Base-by-base conservation (phyloP, 306 rosid species). In the Comarum palustre region DNA sequence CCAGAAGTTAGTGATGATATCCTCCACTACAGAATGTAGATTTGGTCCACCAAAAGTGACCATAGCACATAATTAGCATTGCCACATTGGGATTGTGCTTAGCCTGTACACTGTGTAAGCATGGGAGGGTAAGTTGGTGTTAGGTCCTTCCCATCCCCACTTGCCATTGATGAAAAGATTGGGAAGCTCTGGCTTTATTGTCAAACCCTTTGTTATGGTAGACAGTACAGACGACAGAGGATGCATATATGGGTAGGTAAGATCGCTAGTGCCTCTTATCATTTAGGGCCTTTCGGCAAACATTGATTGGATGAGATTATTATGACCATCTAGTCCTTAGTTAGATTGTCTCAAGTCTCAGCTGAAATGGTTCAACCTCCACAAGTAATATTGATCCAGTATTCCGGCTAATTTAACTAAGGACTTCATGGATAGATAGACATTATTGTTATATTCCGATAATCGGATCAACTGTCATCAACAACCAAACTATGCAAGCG, bases 241-340 rank as follows among this genome's bases (percentile, higher is more conserved):
- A 38, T 6, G 41, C 41, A 38, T 38, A 38, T 5, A 38, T 34
- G 38, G 84, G 86, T 85, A 24, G 90, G 91, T 84, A 48, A 75
- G 82, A 25, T 19, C 73, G 64, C 70, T 64, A 61, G 83, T 73
- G 75, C 78, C 81, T 60, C 57, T n/a, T 69, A 71, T 66, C 63
- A 60, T 85, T 83, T 85, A 66, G 17, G 65, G 38, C 76, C 72
- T 67, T 27, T 57, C 34, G 59, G 29, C 61, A n/a, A 29, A 12
- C 24, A 32, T 11, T 36, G 38, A 52, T 57, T 22, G 24, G 68
- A 52, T 63, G 59, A 72, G 25, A 27, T 31, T 0, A 7, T 43
- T 68, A 12, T 27, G 34, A 10, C 4, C 46, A 48, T 68, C 78
- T 69, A 71, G 69, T 85, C 71, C 71, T 27, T 64, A 19, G 20